Percentiles rank a stretch among this genome's conserved stretches.
phyloP scores from a whole-genome alignment of 2,329 filamentous ascomycete species.

The Emydomyces testavorans region DNA sequence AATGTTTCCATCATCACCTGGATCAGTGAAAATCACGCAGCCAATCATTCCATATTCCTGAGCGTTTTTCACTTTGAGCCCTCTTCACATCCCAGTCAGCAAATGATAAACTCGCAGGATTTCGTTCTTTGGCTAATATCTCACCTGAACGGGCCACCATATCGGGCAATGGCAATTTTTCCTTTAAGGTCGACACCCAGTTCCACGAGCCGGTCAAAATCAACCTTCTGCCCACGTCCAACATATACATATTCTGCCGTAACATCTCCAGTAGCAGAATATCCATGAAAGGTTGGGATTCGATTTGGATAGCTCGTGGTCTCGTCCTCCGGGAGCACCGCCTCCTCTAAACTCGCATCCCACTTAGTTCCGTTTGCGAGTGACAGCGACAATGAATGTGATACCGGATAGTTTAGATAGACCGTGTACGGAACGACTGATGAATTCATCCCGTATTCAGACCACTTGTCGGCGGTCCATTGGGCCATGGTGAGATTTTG shows the following conservation, averaged over 20 bases:
- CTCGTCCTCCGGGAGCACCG: constrained; percentile 18
- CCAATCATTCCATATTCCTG: constrained; percentile 37
- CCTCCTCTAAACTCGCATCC: constrained; percentile 19
- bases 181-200: constrained; percentile 37
- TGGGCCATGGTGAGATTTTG: constrained; percentile 24
- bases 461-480: constrained; percentile 25
- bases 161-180: constrained; percentile 40
- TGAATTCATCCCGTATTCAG: constrained; percentile 20
- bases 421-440: constrained; percentile 21
- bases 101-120: background rate
- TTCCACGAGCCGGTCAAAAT: constrained; percentile 35
- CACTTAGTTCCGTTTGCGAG: constrained; percentile 18
- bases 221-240: constrained; percentile 32
- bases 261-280: constrained; percentile 37
- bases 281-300: constrained; percentile 39
- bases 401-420: constrained; percentile 24
- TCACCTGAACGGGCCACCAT: constrained; percentile 33
- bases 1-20: constrained; percentile 38
- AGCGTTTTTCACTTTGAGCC: constrained; percentile 40
- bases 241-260: constrained; percentile 40
- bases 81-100: constrained; percentile 21
- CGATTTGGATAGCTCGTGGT: constrained; percentile 25
- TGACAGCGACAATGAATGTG: constrained; percentile 19
- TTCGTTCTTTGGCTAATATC: no score
- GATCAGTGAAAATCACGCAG: constrained; percentile 37